phyloP scores from a whole-genome alignment of 192 early-diverging fungal species.

The Funneliformis geosporum region DNA sequence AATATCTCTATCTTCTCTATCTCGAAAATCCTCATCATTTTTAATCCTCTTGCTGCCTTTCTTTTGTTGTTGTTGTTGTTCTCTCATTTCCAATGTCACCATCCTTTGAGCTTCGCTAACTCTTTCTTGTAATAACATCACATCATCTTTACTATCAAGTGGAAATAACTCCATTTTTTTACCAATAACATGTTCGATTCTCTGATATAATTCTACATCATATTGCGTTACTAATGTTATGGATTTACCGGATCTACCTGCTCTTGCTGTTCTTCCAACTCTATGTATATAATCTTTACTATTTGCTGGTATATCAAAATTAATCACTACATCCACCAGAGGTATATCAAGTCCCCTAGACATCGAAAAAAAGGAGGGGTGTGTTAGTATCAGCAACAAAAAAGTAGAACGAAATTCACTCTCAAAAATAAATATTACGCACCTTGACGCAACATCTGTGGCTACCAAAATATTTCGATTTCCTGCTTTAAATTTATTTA shows the following conservation, averaged over 20 bases:
- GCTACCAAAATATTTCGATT: slow-evolving; percentile 87
- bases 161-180: slow-evolving; percentile 88
- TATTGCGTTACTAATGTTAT: slow-evolving; percentile 87
- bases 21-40: slow-evolving; percentile 31
- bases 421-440: not conserved
- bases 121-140: slow-evolving; percentile 91
- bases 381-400: not conserved
- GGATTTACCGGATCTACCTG: slow-evolving; percentile 77
- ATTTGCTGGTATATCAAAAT: slow-evolving; percentile 92
- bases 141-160: slow-evolving; percentile 72
- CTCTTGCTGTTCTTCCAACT: slow-evolving; percentile 83
- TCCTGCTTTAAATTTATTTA: slow-evolving; percentile 94
- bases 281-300: slow-evolving; percentile 90
- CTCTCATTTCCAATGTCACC: slow-evolving; percentile 85
- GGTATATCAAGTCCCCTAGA: slow-evolving; percentile 89
- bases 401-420: too few species aligned
- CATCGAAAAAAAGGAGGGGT: not conserved
- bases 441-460: slow-evolving; percentile 91
- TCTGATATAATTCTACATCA: slow-evolving; percentile 92
- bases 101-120: slow-evolving; percentile 88
- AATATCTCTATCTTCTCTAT: slow-evolving; percentile 27
- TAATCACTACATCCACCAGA: slow-evolving; percentile 92
- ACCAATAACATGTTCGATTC: slow-evolving; percentile 87
- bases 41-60: slow-evolving; percentile 46
- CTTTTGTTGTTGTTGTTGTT: slow-evolving; percentile 55